Evolutionary conservation across 768 basidiomycete genomes (phyloP), one percentile per base, ranked within the genome.

Genomic region (Leccinum pellstonianum): DNA sequence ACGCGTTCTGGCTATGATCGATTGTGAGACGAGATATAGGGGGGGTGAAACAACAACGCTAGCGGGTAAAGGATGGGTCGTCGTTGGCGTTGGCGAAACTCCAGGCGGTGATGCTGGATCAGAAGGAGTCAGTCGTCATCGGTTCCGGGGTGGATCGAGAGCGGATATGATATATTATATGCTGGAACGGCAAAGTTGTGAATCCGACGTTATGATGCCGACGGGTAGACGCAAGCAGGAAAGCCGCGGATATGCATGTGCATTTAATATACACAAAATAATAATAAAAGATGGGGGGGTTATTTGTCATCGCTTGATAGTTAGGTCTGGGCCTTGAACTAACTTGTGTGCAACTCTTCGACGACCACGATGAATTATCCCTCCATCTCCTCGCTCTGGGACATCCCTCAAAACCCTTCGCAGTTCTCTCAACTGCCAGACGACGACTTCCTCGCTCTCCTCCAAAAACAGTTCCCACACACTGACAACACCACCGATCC

Each of bases 401-500:
- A 90, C 66, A 77, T 88, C 58, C 76, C 85, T 2, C 83, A 85
- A 62, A 74, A 83, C 14, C 71, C 81, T 19, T 73, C 81, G 35
- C 69, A 69, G 48, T 84, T 89, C 76, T 79, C 87, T 6, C 84
- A 86, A 48, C 73, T 91, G 47, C 80, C 85, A 11, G 89, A 91
- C 68, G 86, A 86, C 67, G 88, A 91, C 75, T 89, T 93, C 62
- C 82, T 92, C 48, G 83, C 86, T 11, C 79, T 91, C 54, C 80
- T 93, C 3, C 86, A 87, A 68, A 91, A 90, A 66, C 90, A 91
- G 73, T 91, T 88, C 67, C 78, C 83, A 35, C 64, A 73, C 21
- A 29, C 73, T 0, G 66, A 64, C 57, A 49, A 64, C 59, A 70
- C 70, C 59, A 70, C 70, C 63, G 69, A 76, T 49, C 87, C 0